Conservation (phyloP, 2,329 filamentous ascomycete species). For the Trichoderma afroharzianum region DNA sequence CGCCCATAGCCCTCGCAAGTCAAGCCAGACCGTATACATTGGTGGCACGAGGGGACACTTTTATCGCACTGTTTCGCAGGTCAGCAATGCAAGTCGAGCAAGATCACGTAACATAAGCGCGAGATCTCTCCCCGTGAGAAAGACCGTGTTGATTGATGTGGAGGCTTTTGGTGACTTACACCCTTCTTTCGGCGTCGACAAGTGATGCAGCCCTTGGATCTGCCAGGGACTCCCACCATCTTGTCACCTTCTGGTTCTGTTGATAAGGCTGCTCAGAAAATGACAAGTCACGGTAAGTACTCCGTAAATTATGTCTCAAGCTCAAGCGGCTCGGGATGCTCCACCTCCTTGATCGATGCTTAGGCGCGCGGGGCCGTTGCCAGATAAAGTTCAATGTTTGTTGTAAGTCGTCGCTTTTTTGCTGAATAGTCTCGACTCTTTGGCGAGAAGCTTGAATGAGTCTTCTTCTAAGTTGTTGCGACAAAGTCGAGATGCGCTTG, state of each 20-base stretch:
- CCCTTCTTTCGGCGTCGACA: conserved; percentile 17
- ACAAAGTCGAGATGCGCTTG: background rate
- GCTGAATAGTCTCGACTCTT: background rate
- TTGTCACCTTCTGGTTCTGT: background rate
- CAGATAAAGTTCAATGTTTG: too few relatives aligned
- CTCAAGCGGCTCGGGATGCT: background rate
- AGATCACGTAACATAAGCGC: background rate
- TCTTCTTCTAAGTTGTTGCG: background rate
- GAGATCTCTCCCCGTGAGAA: background rate
- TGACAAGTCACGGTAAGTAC: background rate
- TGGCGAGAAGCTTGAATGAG: background rate
- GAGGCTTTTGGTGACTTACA: conserved; percentile 1
- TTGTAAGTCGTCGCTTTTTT: background rate
- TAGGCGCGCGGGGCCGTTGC: background rate
- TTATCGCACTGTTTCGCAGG: conserved; percentile 11
- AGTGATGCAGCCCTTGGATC: conserved; percentile 18
- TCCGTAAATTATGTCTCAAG: background rate
- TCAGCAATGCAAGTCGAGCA: background rate
- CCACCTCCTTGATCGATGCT: background rate
- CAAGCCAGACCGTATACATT: conserved; percentile 14
- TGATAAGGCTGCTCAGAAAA: too few relatives aligned
- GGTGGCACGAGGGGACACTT: conserved; percentile 7
- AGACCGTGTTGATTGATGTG: background rate
- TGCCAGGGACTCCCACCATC: conserved; percentile 20
- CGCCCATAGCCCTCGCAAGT: conserved; percentile 15